Conservation (phyloP, 2,329 filamentous ascomycete genomes). For the Trichoderma harzianum region DNA sequence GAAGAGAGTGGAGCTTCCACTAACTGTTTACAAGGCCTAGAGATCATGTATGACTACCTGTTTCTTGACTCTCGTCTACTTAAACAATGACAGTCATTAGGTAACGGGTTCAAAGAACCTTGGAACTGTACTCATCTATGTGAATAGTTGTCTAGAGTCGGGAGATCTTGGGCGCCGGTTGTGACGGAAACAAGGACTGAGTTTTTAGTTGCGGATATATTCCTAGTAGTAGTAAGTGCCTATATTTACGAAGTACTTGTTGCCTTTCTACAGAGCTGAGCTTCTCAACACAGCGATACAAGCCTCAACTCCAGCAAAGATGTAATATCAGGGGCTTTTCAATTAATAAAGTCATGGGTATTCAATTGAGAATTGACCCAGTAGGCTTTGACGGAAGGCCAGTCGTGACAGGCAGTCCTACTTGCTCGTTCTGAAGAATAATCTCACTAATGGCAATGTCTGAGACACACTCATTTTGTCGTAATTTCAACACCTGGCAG, state of each 20-base stretch:
- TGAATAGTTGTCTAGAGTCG: not conserved
- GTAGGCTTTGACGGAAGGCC: too few species aligned
- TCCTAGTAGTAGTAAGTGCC: too few species aligned
- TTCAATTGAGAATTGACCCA: too few species aligned
- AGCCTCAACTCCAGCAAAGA: too few species aligned
- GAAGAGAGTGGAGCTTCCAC: not conserved
- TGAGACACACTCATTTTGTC: not conserved
- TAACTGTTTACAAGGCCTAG: not conserved
- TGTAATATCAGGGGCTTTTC: too few species aligned
- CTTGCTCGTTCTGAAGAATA: not conserved
- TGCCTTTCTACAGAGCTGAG: too few species aligned
- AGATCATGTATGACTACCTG: not conserved
- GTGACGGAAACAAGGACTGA: not conserved
- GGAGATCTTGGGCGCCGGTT: not conserved
- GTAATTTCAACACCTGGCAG: not conserved
- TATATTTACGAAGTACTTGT: too few species aligned
- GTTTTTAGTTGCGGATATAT: not conserved
- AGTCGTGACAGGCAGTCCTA: not conserved
- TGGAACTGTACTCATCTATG: not conserved
- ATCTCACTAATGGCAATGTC: not conserved
- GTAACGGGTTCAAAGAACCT: not conserved
- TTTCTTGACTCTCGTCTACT: not conserved
- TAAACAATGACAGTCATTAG: not conserved
- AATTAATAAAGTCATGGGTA: too few species aligned
- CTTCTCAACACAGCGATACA: too few species aligned